phyloP scores from a whole-genome alignment of 768 basidiomycete species.

The Scleroderma citrinum region DNA sequence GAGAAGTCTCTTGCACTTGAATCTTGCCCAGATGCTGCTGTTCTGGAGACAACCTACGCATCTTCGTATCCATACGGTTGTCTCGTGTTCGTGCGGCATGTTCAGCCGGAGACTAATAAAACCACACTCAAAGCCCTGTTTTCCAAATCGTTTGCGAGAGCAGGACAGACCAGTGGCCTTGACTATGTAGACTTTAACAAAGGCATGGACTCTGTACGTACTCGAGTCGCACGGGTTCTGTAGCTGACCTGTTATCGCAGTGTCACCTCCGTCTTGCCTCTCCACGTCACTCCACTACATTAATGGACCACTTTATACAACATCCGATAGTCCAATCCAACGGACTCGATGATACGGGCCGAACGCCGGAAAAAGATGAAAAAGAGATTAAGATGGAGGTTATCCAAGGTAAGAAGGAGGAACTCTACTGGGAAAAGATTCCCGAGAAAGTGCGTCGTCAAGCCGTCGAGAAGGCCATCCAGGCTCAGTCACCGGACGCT shows the following conservation, averaged over 20 bases:
- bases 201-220: conserved; percentile 62
- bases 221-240: not conserved
- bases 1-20: not conserved
- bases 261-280: conserved; percentile 68
- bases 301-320: conserved; percentile 41
- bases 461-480: conserved; percentile 47
- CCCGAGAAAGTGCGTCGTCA: conserved; percentile 63
- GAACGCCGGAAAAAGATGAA: conserved; percentile 7
- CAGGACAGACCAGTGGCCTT: conserved; percentile 31
- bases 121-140: conserved; percentile 67
- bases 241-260: conserved; percentile 29
- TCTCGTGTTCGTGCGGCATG: conserved; percentile 62
- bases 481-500: not conserved
- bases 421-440: conserved; percentile 74
- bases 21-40: not conserved
- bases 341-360: conserved; percentile 54
- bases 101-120: conserved; percentile 76
- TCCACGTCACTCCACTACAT: conserved; percentile 36
- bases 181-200: conserved; percentile 81
- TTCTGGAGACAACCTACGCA: conserved; percentile 5
- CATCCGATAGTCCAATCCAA: conserved; percentile 36
- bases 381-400: conserved; percentile 44
- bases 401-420: conserved; percentile 58
- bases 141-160: conserved; percentile 31
- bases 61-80: conserved; percentile 58